phyloP scores from a whole-genome alignment of 2,329 filamentous ascomycete species.

The Fusarium equiseti region DNA sequence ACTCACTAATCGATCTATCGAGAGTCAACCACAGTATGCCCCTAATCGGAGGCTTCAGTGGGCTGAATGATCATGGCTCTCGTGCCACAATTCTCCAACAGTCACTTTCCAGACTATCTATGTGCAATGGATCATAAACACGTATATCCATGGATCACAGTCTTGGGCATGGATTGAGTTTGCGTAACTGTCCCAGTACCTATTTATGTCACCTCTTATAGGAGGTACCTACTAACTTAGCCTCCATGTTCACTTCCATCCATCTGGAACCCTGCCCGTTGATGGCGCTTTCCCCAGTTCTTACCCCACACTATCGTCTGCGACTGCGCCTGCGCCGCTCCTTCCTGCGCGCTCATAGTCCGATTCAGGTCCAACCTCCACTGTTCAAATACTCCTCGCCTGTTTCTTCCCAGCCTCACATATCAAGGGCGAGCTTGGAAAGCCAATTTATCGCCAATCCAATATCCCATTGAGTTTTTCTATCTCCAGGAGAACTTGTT shows the following conservation, averaged over 20 bases:
- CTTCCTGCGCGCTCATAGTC: conserved; percentile 17
- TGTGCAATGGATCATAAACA: not conserved
- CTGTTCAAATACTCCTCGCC: conserved; percentile 26
- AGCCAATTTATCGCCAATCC: not conserved
- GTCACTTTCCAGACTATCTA: not conserved
- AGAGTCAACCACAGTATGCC: not conserved
- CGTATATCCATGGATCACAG: not conserved
- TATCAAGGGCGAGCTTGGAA: not conserved
- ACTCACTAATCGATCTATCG: not conserved
- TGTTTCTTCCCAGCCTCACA: conserved; percentile 31
- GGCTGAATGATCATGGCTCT: not conserved
- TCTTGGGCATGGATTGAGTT: not conserved
- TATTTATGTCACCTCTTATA: not conserved
- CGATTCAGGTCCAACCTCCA: conserved; percentile 27
- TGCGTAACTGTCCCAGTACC: not conserved
- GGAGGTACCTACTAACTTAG: not conserved
- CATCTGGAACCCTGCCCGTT: conserved; percentile 21
- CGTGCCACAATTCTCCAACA: not conserved
- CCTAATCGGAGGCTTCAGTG: not conserved
- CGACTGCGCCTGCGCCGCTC: conserved; percentile 1
- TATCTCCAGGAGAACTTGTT: not conserved
- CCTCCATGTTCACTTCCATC: conserved; percentile 5
- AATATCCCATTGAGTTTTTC: not conserved
- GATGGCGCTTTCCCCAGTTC: conserved; percentile 38
- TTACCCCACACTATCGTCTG: conserved; percentile 43